Conservation (phyloP, 495 filamentous ascomycete genomes). For the Pseudoneurospora amorphoporcata region DNA sequence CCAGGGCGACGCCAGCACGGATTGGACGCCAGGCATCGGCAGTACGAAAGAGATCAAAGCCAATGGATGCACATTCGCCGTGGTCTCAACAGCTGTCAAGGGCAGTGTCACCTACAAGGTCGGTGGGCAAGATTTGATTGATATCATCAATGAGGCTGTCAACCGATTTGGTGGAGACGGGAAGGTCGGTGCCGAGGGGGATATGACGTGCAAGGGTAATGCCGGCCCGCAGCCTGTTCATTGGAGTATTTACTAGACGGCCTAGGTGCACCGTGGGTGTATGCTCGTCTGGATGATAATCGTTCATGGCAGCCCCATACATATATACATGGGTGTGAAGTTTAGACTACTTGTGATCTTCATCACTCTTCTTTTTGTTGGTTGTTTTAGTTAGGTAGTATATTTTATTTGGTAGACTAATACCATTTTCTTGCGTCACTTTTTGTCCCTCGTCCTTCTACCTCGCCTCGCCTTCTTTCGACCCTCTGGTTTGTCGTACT, state of each 20-base stretch:
- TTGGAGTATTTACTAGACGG: background rate
- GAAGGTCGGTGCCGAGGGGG: background rate
- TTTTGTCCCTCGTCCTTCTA: no score
- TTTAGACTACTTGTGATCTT: no score
- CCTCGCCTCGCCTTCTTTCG: no score
- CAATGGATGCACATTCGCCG: background rate
- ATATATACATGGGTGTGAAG: no score
- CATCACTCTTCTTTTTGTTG: no score
- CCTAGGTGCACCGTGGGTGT: background rate
- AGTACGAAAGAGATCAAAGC: background rate
- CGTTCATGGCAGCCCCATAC: no score
- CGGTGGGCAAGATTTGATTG: background rate
- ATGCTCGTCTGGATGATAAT: no score
- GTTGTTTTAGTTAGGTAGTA: no score
- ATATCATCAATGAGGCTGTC: background rate
- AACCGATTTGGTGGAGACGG: background rate
- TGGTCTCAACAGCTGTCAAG: background rate
- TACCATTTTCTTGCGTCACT: no score
- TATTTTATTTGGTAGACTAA: no score
- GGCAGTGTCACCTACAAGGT: background rate
- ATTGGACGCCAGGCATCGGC: background rate
- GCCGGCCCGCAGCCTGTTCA: background rate
- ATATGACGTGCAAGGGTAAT: background rate
- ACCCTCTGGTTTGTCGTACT: no score
- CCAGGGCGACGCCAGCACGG: background rate